These are phyloP conservation scores for Candida oleophila DNA, from an alignment of 805 yeast species.

Conservation along the genomic window DNA sequence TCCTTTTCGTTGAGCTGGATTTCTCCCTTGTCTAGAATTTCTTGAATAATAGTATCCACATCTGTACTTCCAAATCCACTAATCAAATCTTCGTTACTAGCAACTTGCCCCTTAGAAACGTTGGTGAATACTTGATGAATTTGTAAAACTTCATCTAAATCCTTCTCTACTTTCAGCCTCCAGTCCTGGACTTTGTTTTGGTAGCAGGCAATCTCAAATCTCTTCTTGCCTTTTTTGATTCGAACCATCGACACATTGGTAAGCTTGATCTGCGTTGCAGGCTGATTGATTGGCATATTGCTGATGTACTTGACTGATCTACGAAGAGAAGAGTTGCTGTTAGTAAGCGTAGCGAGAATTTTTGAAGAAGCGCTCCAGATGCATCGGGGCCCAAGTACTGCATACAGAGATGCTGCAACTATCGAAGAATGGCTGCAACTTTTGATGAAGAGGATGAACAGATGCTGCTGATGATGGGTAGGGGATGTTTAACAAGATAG, in stretches of 20 bases:
- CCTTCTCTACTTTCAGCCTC: constrained; percentile 84
- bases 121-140: constrained; percentile 92
- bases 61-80: constrained; percentile 76
- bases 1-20: constrained; percentile 94
- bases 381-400: no score
- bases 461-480: no score
- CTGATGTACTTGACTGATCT: background rate
- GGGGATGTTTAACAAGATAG: no score
- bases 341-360: no score
- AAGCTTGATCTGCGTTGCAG: constrained; percentile 81
- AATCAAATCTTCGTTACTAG: constrained; percentile 78
- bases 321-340: no score
- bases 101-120: constrained; percentile 92
- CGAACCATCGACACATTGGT: constrained; percentile 94
- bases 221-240: constrained; percentile 84
- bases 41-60: constrained; percentile 70
- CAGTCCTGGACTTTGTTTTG: constrained; percentile 97
- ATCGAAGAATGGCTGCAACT: no score
- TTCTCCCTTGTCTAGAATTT: constrained; percentile 87
- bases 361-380: no score
- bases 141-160: constrained; percentile 92
- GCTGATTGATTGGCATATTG: constrained; percentile 63
- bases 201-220: constrained; percentile 95
- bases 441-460: no score
- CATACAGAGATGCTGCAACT: no score